Base-by-base conservation (phyloP, 2,329 filamentous ascomycete species). In the Scolecobasidium constrictum region DNA sequence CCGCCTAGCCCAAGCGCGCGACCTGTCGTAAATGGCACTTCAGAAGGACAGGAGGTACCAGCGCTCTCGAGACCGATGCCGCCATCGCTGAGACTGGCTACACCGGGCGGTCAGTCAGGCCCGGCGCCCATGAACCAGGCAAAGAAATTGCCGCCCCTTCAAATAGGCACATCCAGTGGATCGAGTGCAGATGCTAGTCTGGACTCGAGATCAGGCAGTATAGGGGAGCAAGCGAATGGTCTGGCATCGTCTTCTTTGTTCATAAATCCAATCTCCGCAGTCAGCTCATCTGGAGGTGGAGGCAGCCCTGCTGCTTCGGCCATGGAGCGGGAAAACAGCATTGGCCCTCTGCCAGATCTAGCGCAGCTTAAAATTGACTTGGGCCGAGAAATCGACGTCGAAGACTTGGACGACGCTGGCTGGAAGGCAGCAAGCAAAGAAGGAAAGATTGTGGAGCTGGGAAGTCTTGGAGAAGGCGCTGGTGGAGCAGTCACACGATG, bases 401-500 rank as follows among this genome's bases (percentile, higher is more conserved):
- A 95, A 54, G 90, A 96, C 52, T 66, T 98, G 38, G 90, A 96
- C 57, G 88, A 95, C 54, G 85, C 94, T 49, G 87, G 86, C 16
- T 98, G 92, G 92, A 79, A 84, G 57, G 88, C 93, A 40, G 92
- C 90, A 9, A 94, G 87, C 57, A 76, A 84, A 60, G 86, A 94
- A 58, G 83, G 85, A 51, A 77, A 87, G 53, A 93, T 98, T 48
- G 71, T 84, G 39, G 87, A 98, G 63, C 66, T 94, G 20, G 92
- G 90, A 20, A 87, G 83, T 55, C 66, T 98, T 34, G 92, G 92
- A 45, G 92, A 98, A 62, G 92, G 92, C 53, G 92, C 92, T 38
- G 92, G 92, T 49, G 92, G 92, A 57, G 92, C 92, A 5, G 92
- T 98, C 40, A 98, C 90, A 18, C 80, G 83, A 56, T 94, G 87